Conservation (phyloP, 78 protist genomes). For the Speleostelium caveatum region DNA sequence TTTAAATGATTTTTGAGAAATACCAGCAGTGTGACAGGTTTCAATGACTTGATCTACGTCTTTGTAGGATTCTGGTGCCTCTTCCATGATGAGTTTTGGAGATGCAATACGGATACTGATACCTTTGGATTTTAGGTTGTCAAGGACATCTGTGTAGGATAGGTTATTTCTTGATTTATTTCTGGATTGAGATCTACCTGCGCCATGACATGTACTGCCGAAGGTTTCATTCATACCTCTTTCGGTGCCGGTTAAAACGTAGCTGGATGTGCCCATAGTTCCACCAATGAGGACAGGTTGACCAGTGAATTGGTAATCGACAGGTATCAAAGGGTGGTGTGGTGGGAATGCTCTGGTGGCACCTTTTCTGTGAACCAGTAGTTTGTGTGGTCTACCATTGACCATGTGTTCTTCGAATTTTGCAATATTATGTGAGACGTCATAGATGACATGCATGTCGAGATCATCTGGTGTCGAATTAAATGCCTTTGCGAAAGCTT, state of each 20-base stretch:
- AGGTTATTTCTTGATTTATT: conserved; percentile 80
- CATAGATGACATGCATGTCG: conserved; percentile 96
- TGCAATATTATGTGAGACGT: conserved; percentile 97
- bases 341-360: conserved; percentile 98
- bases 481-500: conserved; percentile 90
- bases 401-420: conserved; percentile 94
- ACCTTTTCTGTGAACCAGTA: conserved; percentile 97
- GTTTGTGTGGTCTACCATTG: conserved; percentile 85
- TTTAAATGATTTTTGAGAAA: conserved; percentile 89
- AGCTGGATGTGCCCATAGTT: conserved; percentile 96
- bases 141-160: conserved; percentile 82
- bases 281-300: conserved; percentile 99
- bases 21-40: conserved; percentile 94
- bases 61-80: conserved; percentile 96
- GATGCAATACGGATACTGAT: conserved; percentile 93
- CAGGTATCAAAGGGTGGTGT: conserved; percentile 97
- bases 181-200: conserved; percentile 95
- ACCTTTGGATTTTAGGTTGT: conserved; percentile 78
- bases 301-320: conserved; percentile 89
- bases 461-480: conserved; percentile 91
- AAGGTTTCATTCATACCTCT: conserved; percentile 91
- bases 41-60: conserved; percentile 90
- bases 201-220: conserved; percentile 98
- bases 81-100: conserved; percentile 94
- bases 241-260: conserved; percentile 96